Evolutionary conservation across 2,329 filamentous ascomycete genomes (phyloP).

Genomic region (Lasiodiplodia sp.): DNA sequence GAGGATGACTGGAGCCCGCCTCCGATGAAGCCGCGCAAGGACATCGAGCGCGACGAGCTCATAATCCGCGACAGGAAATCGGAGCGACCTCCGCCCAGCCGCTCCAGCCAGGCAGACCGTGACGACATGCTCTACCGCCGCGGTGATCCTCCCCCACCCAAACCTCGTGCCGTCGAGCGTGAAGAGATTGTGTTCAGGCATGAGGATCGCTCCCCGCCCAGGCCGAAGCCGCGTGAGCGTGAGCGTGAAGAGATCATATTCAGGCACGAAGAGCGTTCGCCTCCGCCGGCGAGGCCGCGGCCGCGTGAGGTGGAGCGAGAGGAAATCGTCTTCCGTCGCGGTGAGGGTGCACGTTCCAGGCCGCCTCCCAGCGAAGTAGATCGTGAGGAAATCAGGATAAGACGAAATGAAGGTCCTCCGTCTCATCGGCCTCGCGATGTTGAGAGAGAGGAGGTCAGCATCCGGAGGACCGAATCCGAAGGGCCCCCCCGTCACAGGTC

Average conservation of each 20-base stretch:
- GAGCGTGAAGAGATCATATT: constrained; percentile 35
- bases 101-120: constrained; percentile 36
- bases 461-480: constrained; percentile 43
- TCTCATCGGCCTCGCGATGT: constrained; percentile 37
- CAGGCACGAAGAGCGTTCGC: constrained; percentile 23
- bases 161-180: constrained; percentile 37
- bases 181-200: constrained; percentile 33
- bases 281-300: constrained; percentile 15
- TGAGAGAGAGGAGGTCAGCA: constrained; percentile 52
- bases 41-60: constrained; percentile 51
- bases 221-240: constrained; percentile 40
- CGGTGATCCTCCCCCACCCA: constrained; percentile 36
- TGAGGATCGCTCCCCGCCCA: constrained; percentile 35
- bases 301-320: constrained; percentile 45
- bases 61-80: constrained; percentile 38
- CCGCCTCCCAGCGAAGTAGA: constrained; percentile 46
- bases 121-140: constrained; percentile 49
- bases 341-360: constrained; percentile 45
- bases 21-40: constrained; percentile 42
- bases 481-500: constrained; percentile 35
- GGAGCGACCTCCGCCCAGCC: constrained; percentile 36
- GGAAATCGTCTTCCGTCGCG: constrained; percentile 54
- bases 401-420: constrained; percentile 46
- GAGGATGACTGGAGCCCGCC: constrained; percentile 45
- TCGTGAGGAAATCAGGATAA: constrained; percentile 58